Conservation (phyloP, 768 basidiomycete genomes). For the Tubosaeta sp. region DNA sequence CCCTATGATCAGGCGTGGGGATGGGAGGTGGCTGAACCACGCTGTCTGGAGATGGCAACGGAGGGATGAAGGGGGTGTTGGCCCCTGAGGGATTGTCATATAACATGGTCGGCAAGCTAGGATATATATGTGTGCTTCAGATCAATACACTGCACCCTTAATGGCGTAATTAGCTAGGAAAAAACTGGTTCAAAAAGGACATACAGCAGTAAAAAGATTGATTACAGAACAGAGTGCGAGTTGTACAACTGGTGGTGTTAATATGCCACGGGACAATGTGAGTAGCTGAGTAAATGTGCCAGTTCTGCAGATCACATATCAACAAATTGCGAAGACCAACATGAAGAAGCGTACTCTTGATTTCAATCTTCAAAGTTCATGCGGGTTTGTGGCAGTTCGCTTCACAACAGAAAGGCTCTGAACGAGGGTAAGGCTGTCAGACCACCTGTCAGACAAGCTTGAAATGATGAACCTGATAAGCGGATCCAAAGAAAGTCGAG, state of each 20-base stretch:
- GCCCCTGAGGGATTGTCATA: slow-evolving; percentile 28
- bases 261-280: slow-evolving; percentile 1
- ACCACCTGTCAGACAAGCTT: background rate
- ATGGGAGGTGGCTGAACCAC: slow-evolving; percentile 33
- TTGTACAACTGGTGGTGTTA: slow-evolving; percentile 13
- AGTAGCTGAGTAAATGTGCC: background rate
- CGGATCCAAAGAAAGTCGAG: slow-evolving; percentile 9
- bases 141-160: slow-evolving; percentile 20
- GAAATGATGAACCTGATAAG: slow-evolving; percentile 5
- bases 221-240: slow-evolving; percentile 12
- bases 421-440: background rate
- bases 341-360: slow-evolving; percentile 2
- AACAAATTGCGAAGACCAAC: background rate
- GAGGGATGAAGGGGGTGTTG: slow-evolving; percentile 38
- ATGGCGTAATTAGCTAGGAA: slow-evolving; percentile 10
- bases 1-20: slow-evolving; percentile 27
- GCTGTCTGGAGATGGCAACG: slow-evolving; percentile 34
- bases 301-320: slow-evolving; percentile 7
- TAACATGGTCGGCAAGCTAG: slow-evolving; percentile 19
- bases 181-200: slow-evolving; percentile 5
- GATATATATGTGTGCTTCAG: slow-evolving; percentile 23
- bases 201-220: slow-evolving; percentile 11
- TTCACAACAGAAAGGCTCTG: slow-evolving; percentile 1
- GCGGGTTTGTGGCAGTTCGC: slow-evolving; percentile 5
- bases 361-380: background rate